These are phyloP conservation scores for Colletotrichum tofieldiae DNA, from an alignment of 2,329 filamentous ascomycete genomes.

Conservation along the genomic window DNA sequence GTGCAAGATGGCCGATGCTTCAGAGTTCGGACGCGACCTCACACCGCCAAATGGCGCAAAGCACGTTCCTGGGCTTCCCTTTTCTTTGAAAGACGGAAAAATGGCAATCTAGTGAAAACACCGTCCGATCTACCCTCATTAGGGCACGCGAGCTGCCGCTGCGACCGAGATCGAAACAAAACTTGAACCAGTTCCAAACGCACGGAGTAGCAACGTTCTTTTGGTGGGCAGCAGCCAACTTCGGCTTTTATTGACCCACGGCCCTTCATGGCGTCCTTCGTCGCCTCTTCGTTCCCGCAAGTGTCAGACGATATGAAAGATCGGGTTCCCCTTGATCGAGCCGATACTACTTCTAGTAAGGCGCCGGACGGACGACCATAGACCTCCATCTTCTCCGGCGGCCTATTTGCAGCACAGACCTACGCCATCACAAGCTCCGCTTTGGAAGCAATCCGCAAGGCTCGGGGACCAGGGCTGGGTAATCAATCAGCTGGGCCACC, in stretches of 20 bases:
- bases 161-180: slow-evolving; percentile 40
- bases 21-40: slow-evolving; percentile 20
- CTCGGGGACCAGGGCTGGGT: slow-evolving; percentile 20
- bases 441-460: slow-evolving; percentile 21
- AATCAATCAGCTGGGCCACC: slow-evolving; percentile 22
- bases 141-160: slow-evolving; percentile 35
- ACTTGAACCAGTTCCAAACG: slow-evolving; percentile 36
- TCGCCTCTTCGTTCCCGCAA: slow-evolving; percentile 12
- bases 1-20: slow-evolving; percentile 17
- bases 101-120: slow-evolving; percentile 28
- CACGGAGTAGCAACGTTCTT: slow-evolving; percentile 32
- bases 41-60: slow-evolving; percentile 33
- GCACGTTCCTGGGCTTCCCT: slow-evolving; percentile 19
- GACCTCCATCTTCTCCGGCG: slow-evolving; percentile 4
- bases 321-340: slow-evolving; percentile 5
- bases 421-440: slow-evolving; percentile 24
- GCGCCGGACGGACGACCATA: slow-evolving; percentile 1
- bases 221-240: slow-evolving; percentile 23
- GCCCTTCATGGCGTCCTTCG: slow-evolving; percentile 7
- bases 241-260: slow-evolving; percentile 5
- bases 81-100: slow-evolving; percentile 7
- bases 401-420: slow-evolving; percentile 26
- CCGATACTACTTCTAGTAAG: slow-evolving; percentile 24
- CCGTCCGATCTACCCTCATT: slow-evolving; percentile 35
- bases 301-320: slow-evolving; percentile 23